phyloP scores from a whole-genome alignment of 257 asterid genomes.

The Fraxinus excelsior region DNA sequence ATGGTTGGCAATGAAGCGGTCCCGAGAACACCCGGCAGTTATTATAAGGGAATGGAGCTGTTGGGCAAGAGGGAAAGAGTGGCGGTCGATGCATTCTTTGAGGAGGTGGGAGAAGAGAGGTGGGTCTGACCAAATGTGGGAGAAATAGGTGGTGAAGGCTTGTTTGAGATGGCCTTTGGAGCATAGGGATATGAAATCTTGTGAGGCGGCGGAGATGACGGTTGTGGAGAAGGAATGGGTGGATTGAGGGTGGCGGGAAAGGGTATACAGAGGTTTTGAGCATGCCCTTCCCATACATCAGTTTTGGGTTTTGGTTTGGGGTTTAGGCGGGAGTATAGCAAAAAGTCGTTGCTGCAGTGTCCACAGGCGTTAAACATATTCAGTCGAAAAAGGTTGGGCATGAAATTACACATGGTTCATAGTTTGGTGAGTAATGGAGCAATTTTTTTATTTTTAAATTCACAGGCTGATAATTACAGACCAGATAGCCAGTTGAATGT shows the following conservation, averaged over 20 bases:
- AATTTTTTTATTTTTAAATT: too few relatives aligned
- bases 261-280: constrained; percentile 22
- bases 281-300: constrained; percentile 40
- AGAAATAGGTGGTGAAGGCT: constrained; percentile 50
- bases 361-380: background rate
- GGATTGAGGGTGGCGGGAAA: constrained; percentile 32
- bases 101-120: constrained; percentile 63
- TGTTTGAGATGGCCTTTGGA: constrained; percentile 47
- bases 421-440: background rate
- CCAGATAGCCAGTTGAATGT: too few relatives aligned
- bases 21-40: constrained; percentile 49
- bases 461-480: too few relatives aligned
- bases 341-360: background rate
- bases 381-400: background rate
- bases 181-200: constrained; percentile 49
- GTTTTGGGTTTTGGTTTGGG: background rate
- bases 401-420: background rate
- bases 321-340: background rate
- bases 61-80: constrained; percentile 44
- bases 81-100: constrained; percentile 55
- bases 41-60: constrained; percentile 73
- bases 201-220: constrained; percentile 24
- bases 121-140: constrained; percentile 55
- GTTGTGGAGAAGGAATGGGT: constrained; percentile 30
- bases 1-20: constrained; percentile 70